A percentile compares a stretch with the other conserved stretches of the same genome.
Conservation (phyloP, 1,284 basidiomycete species). For the Puccinia novopanici region DNA sequence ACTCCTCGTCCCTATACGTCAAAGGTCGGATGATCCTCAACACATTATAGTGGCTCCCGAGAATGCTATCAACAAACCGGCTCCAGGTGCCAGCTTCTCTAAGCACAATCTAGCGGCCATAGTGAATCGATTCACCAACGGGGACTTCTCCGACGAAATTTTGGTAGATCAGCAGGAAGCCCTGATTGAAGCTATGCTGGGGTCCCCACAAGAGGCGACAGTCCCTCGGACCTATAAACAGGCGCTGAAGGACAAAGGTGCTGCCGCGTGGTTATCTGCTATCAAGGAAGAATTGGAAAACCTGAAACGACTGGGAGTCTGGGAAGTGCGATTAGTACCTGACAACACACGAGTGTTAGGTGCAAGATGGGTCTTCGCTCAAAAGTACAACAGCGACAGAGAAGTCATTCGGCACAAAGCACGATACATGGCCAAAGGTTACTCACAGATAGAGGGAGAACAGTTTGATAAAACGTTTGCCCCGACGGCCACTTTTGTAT, state of each 20-base stretch:
- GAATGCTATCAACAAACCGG: not conserved
- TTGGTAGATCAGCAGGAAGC: not conserved
- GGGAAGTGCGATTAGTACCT: not conserved
- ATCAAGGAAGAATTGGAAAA: constrained; percentile 13
- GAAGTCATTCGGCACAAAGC: not conserved
- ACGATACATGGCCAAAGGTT: constrained; percentile 6
- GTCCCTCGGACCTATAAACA: not conserved
- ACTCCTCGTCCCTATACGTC: not conserved
- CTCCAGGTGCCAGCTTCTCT: too few relatives aligned
- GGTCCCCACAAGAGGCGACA: accelerated
- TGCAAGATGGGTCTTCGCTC: constrained; percentile 1
- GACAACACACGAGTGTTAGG: not conserved
- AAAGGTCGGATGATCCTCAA: not conserved
- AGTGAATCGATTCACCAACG: not conserved
- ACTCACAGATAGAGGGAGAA: constrained; percentile 1
- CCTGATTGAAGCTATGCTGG: too few relatives aligned
- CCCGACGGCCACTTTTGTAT: constrained; percentile 24
- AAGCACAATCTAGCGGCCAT: not conserved
- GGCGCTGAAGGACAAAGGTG: not conserved
- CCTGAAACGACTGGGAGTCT: constrained; percentile 12
- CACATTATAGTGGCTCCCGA: not conserved
- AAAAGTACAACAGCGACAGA: not conserved
- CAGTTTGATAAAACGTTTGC: constrained; percentile 21
- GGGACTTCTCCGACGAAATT: constrained; percentile 9
- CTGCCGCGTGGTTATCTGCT: not conserved